A percentile compares a stretch with the other conserved stretches of the same genome.
These are phyloP conservation scores for Thielaviopsis populi DNA, from an alignment of 2,329 filamentous ascomycete species.

Conservation along the genomic window DNA sequence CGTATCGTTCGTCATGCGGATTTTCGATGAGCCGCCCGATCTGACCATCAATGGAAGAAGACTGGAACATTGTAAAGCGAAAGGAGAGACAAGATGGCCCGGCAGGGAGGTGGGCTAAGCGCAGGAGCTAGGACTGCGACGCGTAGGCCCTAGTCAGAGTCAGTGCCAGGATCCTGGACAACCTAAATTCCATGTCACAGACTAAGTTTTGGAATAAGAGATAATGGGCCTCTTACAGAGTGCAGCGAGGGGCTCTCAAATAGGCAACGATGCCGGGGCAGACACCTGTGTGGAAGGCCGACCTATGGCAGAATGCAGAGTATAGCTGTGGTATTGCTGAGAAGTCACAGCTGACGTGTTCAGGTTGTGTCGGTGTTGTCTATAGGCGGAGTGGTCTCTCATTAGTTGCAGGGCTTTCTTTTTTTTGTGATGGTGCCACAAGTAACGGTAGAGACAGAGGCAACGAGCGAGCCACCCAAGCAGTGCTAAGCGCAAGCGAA, in stretches of 20 bases:
- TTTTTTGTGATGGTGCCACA: too few relatives aligned
- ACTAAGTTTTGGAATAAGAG: background rate
- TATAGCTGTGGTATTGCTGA: too few relatives aligned
- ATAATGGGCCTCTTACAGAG: background rate
- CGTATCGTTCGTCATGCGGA: too few relatives aligned
- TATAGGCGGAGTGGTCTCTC: too few relatives aligned
- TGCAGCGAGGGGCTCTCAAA: background rate
- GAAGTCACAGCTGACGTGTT: too few relatives aligned
- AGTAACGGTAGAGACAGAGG: too few relatives aligned
- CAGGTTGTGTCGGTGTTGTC: too few relatives aligned
- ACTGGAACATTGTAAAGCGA: background rate
- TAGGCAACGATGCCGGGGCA: background rate
- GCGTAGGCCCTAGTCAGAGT: background rate
- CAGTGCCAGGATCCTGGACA: background rate
- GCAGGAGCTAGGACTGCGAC: background rate
- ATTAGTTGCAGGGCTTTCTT: too few relatives aligned
- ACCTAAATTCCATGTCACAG: background rate
- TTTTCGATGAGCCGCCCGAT: background rate
- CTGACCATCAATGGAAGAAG: background rate
- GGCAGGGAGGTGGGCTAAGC: background rate
- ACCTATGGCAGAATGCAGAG: too few relatives aligned
- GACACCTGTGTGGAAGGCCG: too few relatives aligned
- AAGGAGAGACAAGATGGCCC: background rate
- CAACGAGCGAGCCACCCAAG: too few relatives aligned
- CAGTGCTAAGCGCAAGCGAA: background rate